Evolutionary conservation across 352 stramenopile species (phyloP).

Genomic region (Phytophthora sojae): DNA sequence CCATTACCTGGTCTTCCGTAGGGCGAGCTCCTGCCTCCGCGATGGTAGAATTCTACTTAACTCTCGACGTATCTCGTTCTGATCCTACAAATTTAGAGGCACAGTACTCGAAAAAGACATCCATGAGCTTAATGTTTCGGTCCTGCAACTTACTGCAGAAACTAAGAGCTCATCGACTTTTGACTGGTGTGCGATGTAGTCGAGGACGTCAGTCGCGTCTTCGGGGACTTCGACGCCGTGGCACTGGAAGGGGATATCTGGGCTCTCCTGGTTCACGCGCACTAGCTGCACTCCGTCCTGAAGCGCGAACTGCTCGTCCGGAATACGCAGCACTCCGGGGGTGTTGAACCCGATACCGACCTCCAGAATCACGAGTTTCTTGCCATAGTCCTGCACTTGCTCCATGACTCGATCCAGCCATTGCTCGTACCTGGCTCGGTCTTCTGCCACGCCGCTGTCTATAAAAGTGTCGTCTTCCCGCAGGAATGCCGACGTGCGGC

Average conservation of each 20-base stretch:
- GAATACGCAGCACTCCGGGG: slow-evolving; percentile 60
- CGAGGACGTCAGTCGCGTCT: slow-evolving; percentile 56
- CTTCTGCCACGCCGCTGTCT: slow-evolving; percentile 45
- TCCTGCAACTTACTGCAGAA: no score
- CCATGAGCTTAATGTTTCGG: no score
- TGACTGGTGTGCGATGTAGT: slow-evolving; percentile 36
- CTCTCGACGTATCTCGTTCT: no score
- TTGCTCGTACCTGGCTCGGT: slow-evolving; percentile 45
- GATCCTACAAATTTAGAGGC: no score
- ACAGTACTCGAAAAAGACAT: no score
- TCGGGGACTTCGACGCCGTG: slow-evolving; percentile 51
- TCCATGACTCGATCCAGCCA: slow-evolving; percentile 49
- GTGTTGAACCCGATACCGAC: slow-evolving; percentile 81
- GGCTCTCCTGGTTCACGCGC: slow-evolving; percentile 62
- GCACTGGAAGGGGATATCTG: slow-evolving; percentile 46
- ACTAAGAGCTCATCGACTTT: no score
- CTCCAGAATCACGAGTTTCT: slow-evolving; percentile 77
- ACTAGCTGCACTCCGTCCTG: slow-evolving; percentile 56
- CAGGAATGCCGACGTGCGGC: slow-evolving; percentile 58
- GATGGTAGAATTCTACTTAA: no score
- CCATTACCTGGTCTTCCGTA: no score
- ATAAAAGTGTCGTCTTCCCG: slow-evolving; percentile 63
- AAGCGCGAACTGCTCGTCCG: slow-evolving; percentile 58
- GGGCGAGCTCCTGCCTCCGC: no score
- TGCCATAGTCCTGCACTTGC: slow-evolving; percentile 41